These are phyloP conservation scores for Microbotryum violaceum DNA, from an alignment of 1,284 basidiomycete genomes.

Conservation along the genomic window DNA sequence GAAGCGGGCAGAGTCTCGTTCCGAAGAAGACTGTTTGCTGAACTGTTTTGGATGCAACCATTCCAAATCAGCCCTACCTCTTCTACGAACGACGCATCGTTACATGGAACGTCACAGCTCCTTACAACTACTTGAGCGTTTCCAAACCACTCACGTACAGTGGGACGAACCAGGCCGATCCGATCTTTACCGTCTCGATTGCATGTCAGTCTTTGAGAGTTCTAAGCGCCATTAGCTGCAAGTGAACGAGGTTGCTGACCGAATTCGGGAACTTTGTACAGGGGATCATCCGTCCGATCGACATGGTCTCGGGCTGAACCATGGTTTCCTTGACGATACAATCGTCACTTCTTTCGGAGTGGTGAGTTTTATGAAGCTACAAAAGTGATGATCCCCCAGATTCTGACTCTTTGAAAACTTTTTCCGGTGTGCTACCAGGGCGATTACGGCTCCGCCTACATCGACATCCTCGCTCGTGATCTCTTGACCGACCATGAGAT, in stretches of 20 bases:
- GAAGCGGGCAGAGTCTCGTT: neutral
- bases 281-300: slow-evolving; percentile 13
- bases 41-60: too few species aligned
- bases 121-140: slow-evolving; percentile 24
- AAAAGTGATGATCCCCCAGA: neutral
- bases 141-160: slow-evolving; percentile 24
- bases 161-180: slow-evolving; percentile 28
- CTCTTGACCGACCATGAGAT: slow-evolving; percentile 18
- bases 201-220: slow-evolving; percentile 12
- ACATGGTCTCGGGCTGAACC: slow-evolving; percentile 22
- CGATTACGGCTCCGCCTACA: slow-evolving; percentile 13
- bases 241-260: neutral
- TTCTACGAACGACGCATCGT: slow-evolving; percentile 25
- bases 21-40: neutral
- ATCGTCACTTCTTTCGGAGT: slow-evolving; percentile 24
- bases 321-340: slow-evolving; percentile 26
- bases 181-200: slow-evolving; percentile 26
- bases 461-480: slow-evolving; percentile 17
- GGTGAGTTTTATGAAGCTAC: slow-evolving; percentile 3
- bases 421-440: neutral
- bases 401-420: too few species aligned
- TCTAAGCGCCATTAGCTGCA: neutral
- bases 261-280: neutral
- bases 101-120: slow-evolving; percentile 25
- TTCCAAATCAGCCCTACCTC: slow-evolving; percentile 12